Evolutionary conservation across 768 basidiomycete genomes (phyloP).

Genomic region (Crepidotus variabilis): DNA sequence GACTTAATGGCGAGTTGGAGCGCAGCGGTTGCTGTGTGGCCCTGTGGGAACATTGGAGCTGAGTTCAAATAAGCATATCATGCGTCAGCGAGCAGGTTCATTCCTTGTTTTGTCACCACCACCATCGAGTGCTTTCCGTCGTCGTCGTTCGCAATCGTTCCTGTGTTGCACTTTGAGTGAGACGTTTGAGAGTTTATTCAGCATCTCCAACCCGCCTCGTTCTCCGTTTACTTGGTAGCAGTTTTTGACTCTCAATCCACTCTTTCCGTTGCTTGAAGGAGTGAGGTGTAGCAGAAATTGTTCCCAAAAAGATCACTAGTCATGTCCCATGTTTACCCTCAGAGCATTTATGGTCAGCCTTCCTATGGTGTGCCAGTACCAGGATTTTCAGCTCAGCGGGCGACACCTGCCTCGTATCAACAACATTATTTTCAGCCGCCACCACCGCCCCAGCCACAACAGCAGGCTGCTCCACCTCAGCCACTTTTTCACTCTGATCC

Average conservation of each 20-base stretch:
- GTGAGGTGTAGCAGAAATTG: constrained; percentile 16
- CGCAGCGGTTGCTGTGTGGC: not conserved
- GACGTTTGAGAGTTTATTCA: constrained; percentile 39
- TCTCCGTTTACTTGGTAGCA: constrained; percentile 18
- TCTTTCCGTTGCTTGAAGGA: constrained; percentile 21
- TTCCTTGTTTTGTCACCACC: constrained; percentile 31
- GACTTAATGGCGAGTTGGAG: not conserved
- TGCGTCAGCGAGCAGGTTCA: constrained; percentile 15
- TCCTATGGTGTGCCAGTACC: constrained; percentile 47
- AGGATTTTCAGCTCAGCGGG: constrained; percentile 30
- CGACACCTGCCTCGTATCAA: constrained; percentile 31
- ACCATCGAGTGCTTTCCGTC: constrained; percentile 30
- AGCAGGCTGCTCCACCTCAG: constrained; percentile 29
- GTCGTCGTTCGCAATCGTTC: constrained; percentile 27
- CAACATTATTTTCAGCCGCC: constrained; percentile 44
- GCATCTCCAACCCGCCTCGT: constrained; percentile 18
- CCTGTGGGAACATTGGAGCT: constrained; percentile 17
- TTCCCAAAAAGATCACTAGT: constrained; percentile 12
- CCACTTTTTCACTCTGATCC: constrained; percentile 28
- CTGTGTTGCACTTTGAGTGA: constrained; percentile 46
- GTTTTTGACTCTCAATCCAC: constrained; percentile 14
- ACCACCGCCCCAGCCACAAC: constrained; percentile 30
- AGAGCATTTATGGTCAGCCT: constrained; percentile 57
- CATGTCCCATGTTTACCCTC: constrained; percentile 61
- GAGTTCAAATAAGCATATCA: constrained; percentile 27